Conservation (phyloP, 2,329 filamentous ascomycete species). For the Clarireedia paspali region DNA sequence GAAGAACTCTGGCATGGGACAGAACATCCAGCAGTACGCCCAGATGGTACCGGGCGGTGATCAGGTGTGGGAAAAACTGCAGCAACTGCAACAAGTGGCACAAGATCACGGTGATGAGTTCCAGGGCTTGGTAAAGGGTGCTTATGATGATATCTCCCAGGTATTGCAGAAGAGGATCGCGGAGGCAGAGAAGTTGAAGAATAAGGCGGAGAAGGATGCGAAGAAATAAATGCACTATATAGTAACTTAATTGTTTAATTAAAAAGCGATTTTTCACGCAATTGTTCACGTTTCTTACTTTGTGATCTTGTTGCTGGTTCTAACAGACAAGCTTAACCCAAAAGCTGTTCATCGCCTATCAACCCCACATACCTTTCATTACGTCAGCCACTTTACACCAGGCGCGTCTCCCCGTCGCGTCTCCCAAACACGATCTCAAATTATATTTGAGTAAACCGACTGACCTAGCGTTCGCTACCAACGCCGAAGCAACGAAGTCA, state of each 20-base stretch:
- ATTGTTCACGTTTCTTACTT: too few relatives aligned
- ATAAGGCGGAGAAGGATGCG: constrained; percentile 35
- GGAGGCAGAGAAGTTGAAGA: constrained; percentile 49
- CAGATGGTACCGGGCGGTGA: constrained; percentile 56
- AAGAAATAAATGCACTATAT: constrained; percentile 12
- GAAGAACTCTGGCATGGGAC: constrained; percentile 39
- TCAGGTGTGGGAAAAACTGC: constrained; percentile 58
- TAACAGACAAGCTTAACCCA: not conserved
- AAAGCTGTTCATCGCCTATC: too few relatives aligned
- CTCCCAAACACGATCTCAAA: not conserved
- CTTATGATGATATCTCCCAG: constrained; percentile 57
- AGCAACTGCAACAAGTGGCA: constrained; percentile 56
- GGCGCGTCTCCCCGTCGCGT: constrained; percentile 5
- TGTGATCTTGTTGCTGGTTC: too few relatives aligned
- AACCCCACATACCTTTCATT: not conserved
- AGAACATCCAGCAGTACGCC: constrained; percentile 47
- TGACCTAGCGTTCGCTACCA: not conserved
- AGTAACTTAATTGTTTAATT: not conserved
- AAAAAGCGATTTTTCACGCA: not conserved
- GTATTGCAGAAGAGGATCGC: constrained; percentile 53
- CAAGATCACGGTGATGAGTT: constrained; percentile 63
- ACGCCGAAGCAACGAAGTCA: not conserved
- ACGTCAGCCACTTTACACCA: constrained; percentile 7
- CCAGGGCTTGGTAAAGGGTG: constrained; percentile 61
- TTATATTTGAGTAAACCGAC: not conserved